Evolutionary conservation across 257 asterid genomes (phyloP), one percentile per base, ranked within the genome.

Genomic region (Penstemon barbatus): DNA sequence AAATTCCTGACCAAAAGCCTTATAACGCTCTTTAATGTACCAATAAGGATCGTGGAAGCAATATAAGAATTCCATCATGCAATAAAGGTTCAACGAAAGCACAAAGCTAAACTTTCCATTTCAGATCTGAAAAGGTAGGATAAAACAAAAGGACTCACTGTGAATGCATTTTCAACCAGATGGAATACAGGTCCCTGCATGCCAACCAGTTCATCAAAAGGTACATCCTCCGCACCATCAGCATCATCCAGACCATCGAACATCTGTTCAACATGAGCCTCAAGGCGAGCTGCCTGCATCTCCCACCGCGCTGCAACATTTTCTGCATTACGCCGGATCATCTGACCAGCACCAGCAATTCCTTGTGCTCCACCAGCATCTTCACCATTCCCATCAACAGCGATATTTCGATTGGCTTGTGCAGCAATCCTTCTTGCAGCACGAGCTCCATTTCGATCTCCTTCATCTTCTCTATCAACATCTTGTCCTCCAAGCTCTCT

Each of bases 131-230:
- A 57, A 13, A 52, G 44, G 12, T 3, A 39, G n/a, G 43, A 69
- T 18, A 48, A 57, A 8, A 70, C 46, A 65, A 40, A 62, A 50
- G 61, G 60, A 79, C 98, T 77, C 73, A 92, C 98, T 2, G 98
- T 92, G 80, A 92, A 92, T 51, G 97, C 97, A 75, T 91, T 94
- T 79, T 94, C 99, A 73, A 91, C 96, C 73, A 94, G 83, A 84
- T 94, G 99, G 73, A 94, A 94, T 41, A 94, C 95, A 56, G 99
- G 99, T 49, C 99, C 99, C 86, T 91, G 97, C 99, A 94, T 94
- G 79, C 99, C 99, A 69, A 94, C 99, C 77, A 94, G 87, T 78
- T 94, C 99, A 71, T 91, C 99, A 59, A 94, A 94, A 43, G 99
- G 97, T 9, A 94, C 99, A 72, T 94, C 99, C 82, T 91, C 99